Conservation (phyloP, 768 basidiomycete genomes). For the Boletus reticuloceps region DNA sequence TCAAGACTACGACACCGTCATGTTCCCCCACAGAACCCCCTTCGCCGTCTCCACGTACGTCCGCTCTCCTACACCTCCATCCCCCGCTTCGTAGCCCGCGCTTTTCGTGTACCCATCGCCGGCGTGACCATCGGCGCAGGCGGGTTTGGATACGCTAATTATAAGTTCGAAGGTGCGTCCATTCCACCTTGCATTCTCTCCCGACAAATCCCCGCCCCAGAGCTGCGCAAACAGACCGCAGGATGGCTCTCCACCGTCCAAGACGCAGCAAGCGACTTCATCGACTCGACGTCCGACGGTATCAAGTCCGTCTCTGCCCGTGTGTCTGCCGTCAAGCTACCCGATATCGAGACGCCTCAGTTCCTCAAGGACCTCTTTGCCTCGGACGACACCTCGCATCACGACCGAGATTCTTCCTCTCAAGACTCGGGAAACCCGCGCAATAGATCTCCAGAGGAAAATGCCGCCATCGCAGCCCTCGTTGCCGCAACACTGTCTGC, state of each 20-base stretch:
- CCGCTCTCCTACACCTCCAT: conserved; percentile 85
- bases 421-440: conserved; percentile 36
- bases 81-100: conserved; percentile 83
- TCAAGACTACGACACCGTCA: conserved; percentile 25
- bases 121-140: conserved; percentile 90
- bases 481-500: conserved; percentile 78
- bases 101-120: conserved; percentile 85
- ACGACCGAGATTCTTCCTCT: conserved; percentile 31
- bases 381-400: conserved; percentile 29
- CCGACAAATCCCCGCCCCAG: conserved; percentile 35
- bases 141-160: conserved; percentile 90
- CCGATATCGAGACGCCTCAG: conserved; percentile 56
- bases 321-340: conserved; percentile 58
- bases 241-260: conserved; percentile 66
- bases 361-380: conserved; percentile 68
- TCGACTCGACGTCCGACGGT: conserved; percentile 71
- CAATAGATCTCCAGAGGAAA: conserved; percentile 50
- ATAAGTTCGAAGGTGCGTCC: conserved; percentile 87
- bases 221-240: conserved; percentile 65
- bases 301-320: conserved; percentile 58
- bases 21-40: conserved; percentile 34
- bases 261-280: conserved; percentile 56
- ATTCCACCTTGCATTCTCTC: not conserved
- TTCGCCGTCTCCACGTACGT: conserved; percentile 70
- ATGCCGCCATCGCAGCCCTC: conserved; percentile 67